Base-by-base conservation (phyloP, 2,329 filamentous ascomycete genomes). In the Penicillium sp. region DNA sequence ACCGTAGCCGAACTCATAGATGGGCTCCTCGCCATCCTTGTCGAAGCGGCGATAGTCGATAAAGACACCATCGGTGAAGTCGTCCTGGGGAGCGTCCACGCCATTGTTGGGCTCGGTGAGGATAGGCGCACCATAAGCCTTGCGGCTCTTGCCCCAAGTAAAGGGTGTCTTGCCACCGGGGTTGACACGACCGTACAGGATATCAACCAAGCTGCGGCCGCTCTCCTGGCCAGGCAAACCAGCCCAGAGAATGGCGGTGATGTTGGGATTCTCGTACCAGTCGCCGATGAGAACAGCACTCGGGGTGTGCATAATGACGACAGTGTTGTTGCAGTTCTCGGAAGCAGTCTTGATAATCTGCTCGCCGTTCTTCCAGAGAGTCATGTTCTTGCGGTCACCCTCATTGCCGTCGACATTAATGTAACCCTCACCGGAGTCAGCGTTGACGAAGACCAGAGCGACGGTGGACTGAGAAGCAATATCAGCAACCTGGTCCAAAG, bases 341-440 rank as follows among this genome's bases (percentile, higher is more conserved):
- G 90, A 85, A 10, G 96, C 89, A 43, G 88, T 90, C 72, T 88
- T 81, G 73, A 97, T 88, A 49, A 97, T 75, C 0, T 81, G 79
- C 47, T 97, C 90, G 36, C 90, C 92, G 52, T 85, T 81, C 54
- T 86, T 80, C 92, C 92, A 97, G 0, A 96, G 78, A 0, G 91
- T 96, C 33, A 99, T 79, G 74, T 99, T 96, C 65, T 92, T 91
- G 47, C 94, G 87, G 70, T 97, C 92, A 51, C 94, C 94, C 53
- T 80, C 77, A 69, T 96, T 96, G 48, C 84, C 87, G 56, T 92
- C 92, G 1, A 95, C 82, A 25, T 75, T 80, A 65, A 97, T 90
- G 74, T 83, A 96, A 5, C 90, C 91, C 73, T 97, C 94, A 47
- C 92, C 92, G 3, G 87, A 83, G 67, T 92, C 81, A 13, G 91